Percentiles rank a stretch among this genome's conserved stretches.
phyloP scores from a whole-genome alignment of 148 eudicot genomes.

The Rhododendron vialii region DNA sequence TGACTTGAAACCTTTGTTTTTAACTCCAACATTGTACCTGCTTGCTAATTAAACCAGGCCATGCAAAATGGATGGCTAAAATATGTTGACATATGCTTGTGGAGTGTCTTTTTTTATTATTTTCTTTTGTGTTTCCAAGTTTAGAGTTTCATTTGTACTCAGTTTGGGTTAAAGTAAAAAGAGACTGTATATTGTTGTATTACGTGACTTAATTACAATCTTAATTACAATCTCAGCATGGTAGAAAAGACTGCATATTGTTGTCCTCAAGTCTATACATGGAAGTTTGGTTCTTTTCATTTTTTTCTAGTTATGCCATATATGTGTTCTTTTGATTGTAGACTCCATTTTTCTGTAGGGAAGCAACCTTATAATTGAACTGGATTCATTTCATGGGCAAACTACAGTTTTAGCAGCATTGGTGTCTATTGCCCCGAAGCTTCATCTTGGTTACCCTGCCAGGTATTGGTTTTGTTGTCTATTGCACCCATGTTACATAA shows the following conservation, averaged over 20 bases:
- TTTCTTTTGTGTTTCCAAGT: not conserved
- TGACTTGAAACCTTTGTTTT: not conserved
- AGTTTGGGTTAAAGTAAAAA: not conserved
- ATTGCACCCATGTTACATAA: not conserved
- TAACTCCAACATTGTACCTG: not conserved
- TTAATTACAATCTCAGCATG: not conserved
- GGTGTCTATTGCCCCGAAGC: constrained; percentile 73
- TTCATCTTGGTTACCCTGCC: constrained; percentile 96
- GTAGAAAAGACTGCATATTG: not conserved
- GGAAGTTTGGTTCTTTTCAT: not conserved
- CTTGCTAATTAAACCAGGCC: not conserved
- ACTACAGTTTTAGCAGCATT: constrained; percentile 83
- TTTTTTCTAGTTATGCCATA: not conserved
- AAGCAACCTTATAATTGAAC: constrained; percentile 59
- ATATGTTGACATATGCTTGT: not conserved
- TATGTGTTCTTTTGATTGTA: not conserved
- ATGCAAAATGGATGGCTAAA: not conserved
- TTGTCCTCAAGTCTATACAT: not conserved
- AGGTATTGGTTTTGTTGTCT: constrained; percentile 40
- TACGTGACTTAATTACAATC: not conserved
- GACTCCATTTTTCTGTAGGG: constrained; percentile 44
- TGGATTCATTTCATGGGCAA: constrained; percentile 89
- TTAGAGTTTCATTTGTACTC: not conserved
- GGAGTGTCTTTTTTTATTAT: not conserved
- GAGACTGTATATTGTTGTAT: not conserved